Base-by-base conservation (phyloP, 345 rosid species). In the Linum usitatissimum region DNA sequence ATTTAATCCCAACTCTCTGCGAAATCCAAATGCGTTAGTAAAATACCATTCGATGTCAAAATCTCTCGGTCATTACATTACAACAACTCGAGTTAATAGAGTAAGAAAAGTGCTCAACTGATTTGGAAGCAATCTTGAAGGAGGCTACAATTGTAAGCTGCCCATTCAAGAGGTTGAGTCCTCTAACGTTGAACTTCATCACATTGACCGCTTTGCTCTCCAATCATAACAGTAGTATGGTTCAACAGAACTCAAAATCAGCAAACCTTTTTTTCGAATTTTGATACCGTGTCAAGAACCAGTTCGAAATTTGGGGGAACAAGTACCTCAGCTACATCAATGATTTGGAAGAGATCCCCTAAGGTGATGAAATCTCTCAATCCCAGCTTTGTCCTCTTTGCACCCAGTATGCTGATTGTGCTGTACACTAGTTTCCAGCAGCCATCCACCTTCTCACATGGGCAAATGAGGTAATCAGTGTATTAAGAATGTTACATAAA, bases 191-290 rank as follows among this genome's bases (percentile, higher is more conserved):
- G 79, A 92, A 92, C 78, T 85, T 80, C 63, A 92, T 85, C 74
- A 89, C 83, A 64, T 89, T 87, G 58, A 83, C 90, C 68, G 95
- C 93, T 86, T 89, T 89, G 55, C 91, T 88, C 98, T 89, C 83
- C 74, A 79, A 45, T 45, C 14, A 7, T 7, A 23, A 23, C 28
- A 23, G 28, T 23, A 23, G 28, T 23, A 23, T 23, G 30, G 9
- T 13, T 45, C 15, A 12, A 45, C 1, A 19, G 19, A 31, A 10
- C 55, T 40, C 28, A 3, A 30, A 18, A 55, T 6, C 30, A 45
- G 12, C 48, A 0, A 23, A 23, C 28, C 1, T 23, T 2, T 40
- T 12, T 40, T 40, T 40, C 6, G 48, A 12, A 10, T 45, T 45
- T 2, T 9, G 51, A 45, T 45, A 45, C 10, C 51, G 10, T 15